A percentile compares a stretch with the other conserved stretches of the same genome.
These are phyloP conservation scores for Solanum bukasovii DNA, from an alignment of 257 asterid genomes.

Conservation along the genomic window DNA sequence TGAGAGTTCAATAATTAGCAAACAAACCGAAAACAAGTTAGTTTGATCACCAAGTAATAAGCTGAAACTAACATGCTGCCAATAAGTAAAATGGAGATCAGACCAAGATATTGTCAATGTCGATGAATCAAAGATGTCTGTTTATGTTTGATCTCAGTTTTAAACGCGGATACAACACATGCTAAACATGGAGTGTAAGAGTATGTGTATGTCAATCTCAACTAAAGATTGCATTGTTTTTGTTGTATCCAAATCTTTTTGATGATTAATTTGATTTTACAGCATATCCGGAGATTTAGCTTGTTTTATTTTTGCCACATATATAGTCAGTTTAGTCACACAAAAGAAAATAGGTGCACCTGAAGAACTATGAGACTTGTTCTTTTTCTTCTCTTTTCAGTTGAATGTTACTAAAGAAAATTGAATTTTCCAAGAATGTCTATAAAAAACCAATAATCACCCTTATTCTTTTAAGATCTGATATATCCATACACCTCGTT, in stretches of 20 bases:
- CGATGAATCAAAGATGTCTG: too few relatives aligned
- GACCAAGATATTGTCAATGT: background rate
- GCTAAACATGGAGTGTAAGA: background rate
- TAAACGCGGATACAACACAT: background rate
- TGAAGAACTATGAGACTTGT: background rate
- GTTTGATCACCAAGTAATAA: background rate
- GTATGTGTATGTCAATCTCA: background rate
- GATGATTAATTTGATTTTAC: background rate
- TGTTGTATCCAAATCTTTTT: background rate
- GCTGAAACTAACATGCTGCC: background rate
- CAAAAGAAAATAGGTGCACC: background rate
- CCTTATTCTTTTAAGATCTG: background rate
- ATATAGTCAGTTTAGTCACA: background rate
- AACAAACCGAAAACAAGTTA: background rate
- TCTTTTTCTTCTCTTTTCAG: background rate
- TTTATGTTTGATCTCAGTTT: background rate
- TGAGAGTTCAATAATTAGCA: conserved; percentile 1
- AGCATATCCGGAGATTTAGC: background rate
- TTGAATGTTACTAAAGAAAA: background rate
- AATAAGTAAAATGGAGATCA: background rate
- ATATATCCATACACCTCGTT: too few relatives aligned
- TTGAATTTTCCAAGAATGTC: conserved; percentile 10
- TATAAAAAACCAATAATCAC: background rate
- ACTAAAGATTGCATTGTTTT: background rate
- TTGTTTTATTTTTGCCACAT: background rate